Conservation (phyloP, 169 alveolate species). For the Besnoitia besnoiti region DNA sequence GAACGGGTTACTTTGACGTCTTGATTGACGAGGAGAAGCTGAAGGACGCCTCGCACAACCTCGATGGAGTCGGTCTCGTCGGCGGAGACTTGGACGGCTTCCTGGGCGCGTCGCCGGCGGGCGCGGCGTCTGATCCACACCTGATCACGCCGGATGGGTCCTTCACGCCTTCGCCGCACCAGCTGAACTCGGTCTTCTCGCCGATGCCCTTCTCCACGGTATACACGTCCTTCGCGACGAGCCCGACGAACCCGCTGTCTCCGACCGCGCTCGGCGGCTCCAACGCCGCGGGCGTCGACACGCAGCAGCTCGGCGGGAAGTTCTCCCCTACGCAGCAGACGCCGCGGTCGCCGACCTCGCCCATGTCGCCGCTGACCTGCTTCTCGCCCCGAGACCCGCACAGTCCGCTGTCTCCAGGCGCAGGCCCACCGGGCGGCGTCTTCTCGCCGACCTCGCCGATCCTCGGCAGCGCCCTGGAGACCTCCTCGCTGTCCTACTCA, state of each 20-base stretch:
- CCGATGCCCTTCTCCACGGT: slow-evolving; percentile 76
- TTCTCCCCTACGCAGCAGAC: slow-evolving; percentile 88
- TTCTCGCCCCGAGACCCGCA: slow-evolving; percentile 66
- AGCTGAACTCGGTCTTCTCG: slow-evolving; percentile 78
- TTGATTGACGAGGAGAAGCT: slow-evolving; percentile 90
- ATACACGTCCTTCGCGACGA: slow-evolving; percentile 45
- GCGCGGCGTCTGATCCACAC: slow-evolving; percentile 56
- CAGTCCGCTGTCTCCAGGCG: slow-evolving; percentile 74
- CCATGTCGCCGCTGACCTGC: slow-evolving; percentile 69
- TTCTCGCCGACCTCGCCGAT: slow-evolving; percentile 77
- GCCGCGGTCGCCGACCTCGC: slow-evolving; percentile 88
- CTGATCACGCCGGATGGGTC: slow-evolving; percentile 78
- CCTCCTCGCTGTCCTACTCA: slow-evolving; percentile 81
- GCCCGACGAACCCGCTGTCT: slow-evolving; percentile 66
- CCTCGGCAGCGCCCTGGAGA: slow-evolving; percentile 47
- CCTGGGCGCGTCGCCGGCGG: slow-evolving; percentile 53
- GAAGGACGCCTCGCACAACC: slow-evolving; percentile 86
- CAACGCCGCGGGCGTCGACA: slow-evolving; percentile 72
- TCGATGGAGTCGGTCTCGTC: slow-evolving; percentile 81
- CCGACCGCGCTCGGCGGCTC: slow-evolving; percentile 49
- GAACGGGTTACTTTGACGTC: slow-evolving; percentile 93
- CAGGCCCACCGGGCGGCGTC: slow-evolving; percentile 65
- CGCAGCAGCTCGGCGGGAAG: slow-evolving; percentile 86
- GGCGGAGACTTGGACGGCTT: slow-evolving; percentile 77
- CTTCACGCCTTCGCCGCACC: slow-evolving; percentile 81